Percentiles rank a stretch among this genome's conserved stretches.
These are phyloP conservation scores for Cryptococcus sp. DNA, from an alignment of 1,284 basidiomycete species.

Conservation along the genomic window DNA sequence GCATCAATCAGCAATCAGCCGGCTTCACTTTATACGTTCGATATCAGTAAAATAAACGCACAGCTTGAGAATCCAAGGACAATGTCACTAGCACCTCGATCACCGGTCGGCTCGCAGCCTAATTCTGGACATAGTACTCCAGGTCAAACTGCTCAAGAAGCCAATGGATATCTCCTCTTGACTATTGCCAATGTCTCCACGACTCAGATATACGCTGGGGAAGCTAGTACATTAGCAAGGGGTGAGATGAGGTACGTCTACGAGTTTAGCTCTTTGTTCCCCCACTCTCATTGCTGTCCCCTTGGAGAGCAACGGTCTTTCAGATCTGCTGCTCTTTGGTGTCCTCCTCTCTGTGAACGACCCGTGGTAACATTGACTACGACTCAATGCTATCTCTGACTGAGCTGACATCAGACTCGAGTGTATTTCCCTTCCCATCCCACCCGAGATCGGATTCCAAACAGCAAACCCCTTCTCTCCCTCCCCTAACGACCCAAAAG, in stretches of 20 bases:
- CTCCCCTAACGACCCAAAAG: slow-evolving; percentile 32
- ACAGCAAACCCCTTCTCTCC: slow-evolving; percentile 47
- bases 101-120: not conserved
- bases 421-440: slow-evolving; percentile 45
- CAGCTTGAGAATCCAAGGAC: no score
- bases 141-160: slow-evolving; percentile 7
- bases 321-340: not conserved
- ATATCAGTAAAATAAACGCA: no score
- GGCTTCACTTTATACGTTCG: no score
- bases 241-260: slow-evolving; percentile 40
- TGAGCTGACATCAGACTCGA: slow-evolving; percentile 32
- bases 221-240: slow-evolving; percentile 31
- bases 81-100: not conserved
- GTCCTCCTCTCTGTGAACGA: not conserved
- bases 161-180: slow-evolving; percentile 35
- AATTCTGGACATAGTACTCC: slow-evolving; percentile 19
- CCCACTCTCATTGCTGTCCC: not conserved
- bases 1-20: not conserved
- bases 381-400: not conserved
- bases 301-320: not conserved
- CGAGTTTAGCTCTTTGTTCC: not conserved
- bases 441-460: slow-evolving; percentile 39
- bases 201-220: slow-evolving; percentile 38
- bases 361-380: no score
- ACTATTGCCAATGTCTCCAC: slow-evolving; percentile 36